These are phyloP conservation scores for Aspergillus sp. DNA, from an alignment of 2,329 filamentous ascomycete species.

Conservation along the genomic window DNA sequence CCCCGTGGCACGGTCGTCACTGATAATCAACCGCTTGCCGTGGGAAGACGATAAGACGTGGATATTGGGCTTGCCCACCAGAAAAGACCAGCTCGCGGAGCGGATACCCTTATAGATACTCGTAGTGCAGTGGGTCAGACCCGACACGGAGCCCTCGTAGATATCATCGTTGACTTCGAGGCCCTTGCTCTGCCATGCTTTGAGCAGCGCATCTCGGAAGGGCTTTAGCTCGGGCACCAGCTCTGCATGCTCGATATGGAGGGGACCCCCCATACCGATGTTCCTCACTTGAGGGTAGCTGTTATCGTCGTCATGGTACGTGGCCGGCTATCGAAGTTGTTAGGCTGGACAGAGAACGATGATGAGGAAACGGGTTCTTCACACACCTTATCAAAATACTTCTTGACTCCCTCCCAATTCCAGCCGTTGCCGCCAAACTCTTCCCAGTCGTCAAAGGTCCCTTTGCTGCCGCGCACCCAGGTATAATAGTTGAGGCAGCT, in stretches of 20 bases:
- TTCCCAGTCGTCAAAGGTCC: slow-evolving; percentile 46
- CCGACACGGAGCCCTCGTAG: slow-evolving; percentile 45
- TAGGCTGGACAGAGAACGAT: slow-evolving; percentile 27
- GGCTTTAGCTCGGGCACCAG: slow-evolving; percentile 43
- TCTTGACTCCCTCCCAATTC: slow-evolving; percentile 39
- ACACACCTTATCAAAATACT: slow-evolving; percentile 29
- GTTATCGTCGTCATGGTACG: slow-evolving; percentile 46
- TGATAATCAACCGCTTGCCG: slow-evolving; percentile 46
- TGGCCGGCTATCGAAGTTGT: slow-evolving; percentile 36
- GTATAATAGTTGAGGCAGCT: slow-evolving; percentile 54
- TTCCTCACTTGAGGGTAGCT: slow-evolving; percentile 41
- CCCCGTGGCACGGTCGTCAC: slow-evolving; percentile 35
- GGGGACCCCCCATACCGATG: slow-evolving; percentile 43
- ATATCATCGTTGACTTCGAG: slow-evolving; percentile 46
- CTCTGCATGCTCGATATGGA: slow-evolving; percentile 46
- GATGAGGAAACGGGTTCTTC: background rate
- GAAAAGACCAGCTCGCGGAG: slow-evolving; percentile 43
- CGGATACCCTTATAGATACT: slow-evolving; percentile 50
- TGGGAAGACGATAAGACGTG: slow-evolving; percentile 41
- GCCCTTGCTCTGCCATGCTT: slow-evolving; percentile 49
- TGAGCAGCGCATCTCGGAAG: slow-evolving; percentile 34
- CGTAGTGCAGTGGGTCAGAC: slow-evolving; percentile 46
- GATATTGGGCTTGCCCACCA: slow-evolving; percentile 48
- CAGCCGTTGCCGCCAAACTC: slow-evolving; percentile 40
- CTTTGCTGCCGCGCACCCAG: slow-evolving; percentile 50